These are phyloP conservation scores for Aspergillus asperescens DNA, from an alignment of 495 filamentous ascomycete genomes.

Conservation along the genomic window DNA sequence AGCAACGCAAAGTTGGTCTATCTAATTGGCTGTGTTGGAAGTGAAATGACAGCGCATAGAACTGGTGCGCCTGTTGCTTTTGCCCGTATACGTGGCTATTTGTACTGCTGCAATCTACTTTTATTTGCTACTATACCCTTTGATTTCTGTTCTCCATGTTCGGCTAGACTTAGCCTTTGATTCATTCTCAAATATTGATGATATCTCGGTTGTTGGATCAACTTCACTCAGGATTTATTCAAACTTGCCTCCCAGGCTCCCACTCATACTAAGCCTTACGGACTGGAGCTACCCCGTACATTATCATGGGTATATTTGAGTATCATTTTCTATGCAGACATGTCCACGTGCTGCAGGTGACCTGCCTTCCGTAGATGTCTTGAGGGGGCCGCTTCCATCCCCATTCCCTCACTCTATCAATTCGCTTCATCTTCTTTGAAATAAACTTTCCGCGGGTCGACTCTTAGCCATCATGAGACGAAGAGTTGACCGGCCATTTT, in stretches of 20 bases:
- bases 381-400: neutral
- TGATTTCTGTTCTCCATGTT: neutral
- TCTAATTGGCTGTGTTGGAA: constrained; percentile 5
- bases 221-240: neutral
- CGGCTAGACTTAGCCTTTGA: neutral
- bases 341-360: constrained; percentile 7
- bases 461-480: too few species aligned
- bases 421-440: neutral
- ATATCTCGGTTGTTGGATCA: neutral
- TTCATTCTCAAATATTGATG: neutral
- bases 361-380: neutral
- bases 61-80: constrained; percentile 1
- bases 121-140: constrained; percentile 3
- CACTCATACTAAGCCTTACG: neutral
- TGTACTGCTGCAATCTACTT: neutral
- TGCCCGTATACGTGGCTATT: constrained; percentile 2
- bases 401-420: neutral
- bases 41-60: constrained; percentile 18
- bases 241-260: neutral
- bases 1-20: constrained; percentile 6
- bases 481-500: neutral
- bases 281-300: neutral
- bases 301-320: neutral
- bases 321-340: neutral
- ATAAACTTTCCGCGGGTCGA: too few species aligned